Percentiles rank a stretch among this genome's conserved stretches.
Evolutionary conservation across 2,329 filamentous ascomycete genomes (phyloP).

Genomic region (Rhexocercosporidium sp.): DNA sequence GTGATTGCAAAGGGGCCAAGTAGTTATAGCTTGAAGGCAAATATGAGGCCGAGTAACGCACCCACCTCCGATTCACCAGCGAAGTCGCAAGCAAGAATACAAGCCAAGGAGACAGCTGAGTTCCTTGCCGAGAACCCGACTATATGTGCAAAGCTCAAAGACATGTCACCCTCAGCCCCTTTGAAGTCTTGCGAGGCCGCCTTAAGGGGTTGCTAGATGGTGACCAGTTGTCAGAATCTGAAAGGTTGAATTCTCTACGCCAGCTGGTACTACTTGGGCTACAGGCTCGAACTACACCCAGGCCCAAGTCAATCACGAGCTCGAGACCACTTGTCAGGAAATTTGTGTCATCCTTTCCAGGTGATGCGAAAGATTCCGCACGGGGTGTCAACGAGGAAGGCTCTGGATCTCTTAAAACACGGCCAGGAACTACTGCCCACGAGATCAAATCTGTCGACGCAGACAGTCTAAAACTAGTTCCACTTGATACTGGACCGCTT

Average conservation of each 20-base stretch:
- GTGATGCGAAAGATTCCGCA: neutral
- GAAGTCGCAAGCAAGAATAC: neutral
- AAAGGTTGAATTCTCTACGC: neutral
- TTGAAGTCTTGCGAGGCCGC: neutral
- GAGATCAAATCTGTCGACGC: constrained; percentile 39
- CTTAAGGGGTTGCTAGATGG: neutral
- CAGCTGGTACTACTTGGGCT: neutral
- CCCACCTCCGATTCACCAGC: neutral
- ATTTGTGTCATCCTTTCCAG: neutral
- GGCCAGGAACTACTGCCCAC: constrained; percentile 17
- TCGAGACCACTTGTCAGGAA: neutral
- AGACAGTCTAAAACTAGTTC: constrained; percentile 34
- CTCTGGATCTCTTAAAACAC: neutral
- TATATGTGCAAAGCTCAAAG: neutral
- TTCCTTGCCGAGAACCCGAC: constrained; percentile 1
- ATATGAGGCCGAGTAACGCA: neutral
- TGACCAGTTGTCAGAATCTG: neutral
- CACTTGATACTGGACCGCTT: constrained; percentile 37
- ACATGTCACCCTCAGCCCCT: neutral
- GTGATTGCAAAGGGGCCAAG: neutral
- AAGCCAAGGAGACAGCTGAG: neutral
- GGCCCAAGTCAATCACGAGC: neutral
- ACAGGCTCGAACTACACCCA: neutral
- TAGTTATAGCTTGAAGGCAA: too few species aligned
- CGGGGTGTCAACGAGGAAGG: neutral